A percentile compares a stretch with the other conserved stretches of the same genome.
Conservation (phyloP, 2,329 filamentous ascomycete genomes). For the Diplodia mutila region DNA sequence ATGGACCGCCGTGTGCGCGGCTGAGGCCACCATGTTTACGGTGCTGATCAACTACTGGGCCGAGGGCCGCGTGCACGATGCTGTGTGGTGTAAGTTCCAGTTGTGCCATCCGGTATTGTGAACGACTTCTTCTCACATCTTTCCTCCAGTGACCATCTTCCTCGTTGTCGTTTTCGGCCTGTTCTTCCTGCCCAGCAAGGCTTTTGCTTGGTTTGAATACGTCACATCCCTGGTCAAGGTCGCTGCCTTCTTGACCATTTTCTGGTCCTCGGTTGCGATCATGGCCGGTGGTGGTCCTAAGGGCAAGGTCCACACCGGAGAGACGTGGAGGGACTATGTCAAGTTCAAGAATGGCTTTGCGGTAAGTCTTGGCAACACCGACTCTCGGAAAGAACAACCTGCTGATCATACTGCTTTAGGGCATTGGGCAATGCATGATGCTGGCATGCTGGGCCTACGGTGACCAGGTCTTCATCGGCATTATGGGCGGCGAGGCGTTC, state of each 20-base stretch:
- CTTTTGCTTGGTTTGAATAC: conserved; percentile 40
- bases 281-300: conserved; percentile 41
- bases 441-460: conserved; percentile 31
- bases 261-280: conserved; percentile 39
- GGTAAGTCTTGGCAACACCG: background rate
- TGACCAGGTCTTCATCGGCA: conserved; percentile 45
- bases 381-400: too few relatives aligned
- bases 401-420: background rate
- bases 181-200: conserved; percentile 33
- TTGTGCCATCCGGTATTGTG: background rate
- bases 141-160: conserved; percentile 26
- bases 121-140: background rate
- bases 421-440: conserved; percentile 21
- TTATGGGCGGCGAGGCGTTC: conserved; percentile 46
- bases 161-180: conserved; percentile 23
- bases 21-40: conserved; percentile 33
- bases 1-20: conserved; percentile 33
- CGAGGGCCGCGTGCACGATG: conserved; percentile 9
- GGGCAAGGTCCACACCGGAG: conserved; percentile 39
- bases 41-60: conserved; percentile 29
- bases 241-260: conserved; percentile 40
- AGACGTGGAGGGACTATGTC: conserved; percentile 41
- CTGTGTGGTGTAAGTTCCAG: conserved; percentile 22
- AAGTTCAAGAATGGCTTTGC: conserved; percentile 45
- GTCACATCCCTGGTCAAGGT: conserved; percentile 37